A percentile compares a stretch with the other conserved stretches of the same genome.
phyloP scores from a whole-genome alignment of 768 basidiomycete genomes.

The Mrakia frigida region DNA sequence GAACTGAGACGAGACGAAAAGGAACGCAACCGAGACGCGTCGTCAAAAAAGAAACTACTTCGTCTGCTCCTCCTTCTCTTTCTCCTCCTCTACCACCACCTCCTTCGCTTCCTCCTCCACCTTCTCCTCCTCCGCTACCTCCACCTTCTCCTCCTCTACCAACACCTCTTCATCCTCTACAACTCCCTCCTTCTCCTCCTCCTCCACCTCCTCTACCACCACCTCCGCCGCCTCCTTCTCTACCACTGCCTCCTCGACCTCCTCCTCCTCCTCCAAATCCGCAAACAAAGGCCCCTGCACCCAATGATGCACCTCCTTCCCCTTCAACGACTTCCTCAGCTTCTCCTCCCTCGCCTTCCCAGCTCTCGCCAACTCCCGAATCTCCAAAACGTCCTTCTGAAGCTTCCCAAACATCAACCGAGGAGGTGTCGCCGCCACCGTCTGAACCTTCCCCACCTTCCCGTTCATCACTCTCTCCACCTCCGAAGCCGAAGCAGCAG shows the following conservation, averaged over 20 bases:
- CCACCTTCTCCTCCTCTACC: too few species aligned
- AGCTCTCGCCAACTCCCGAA: not conserved
- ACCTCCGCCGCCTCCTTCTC: not conserved
- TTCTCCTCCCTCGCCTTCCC: not conserved
- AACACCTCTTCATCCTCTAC: too few species aligned
- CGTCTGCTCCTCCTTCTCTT: too few species aligned
- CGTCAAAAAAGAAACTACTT: too few species aligned
- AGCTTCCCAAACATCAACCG: not conserved
- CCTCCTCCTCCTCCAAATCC: constrained; percentile 2
- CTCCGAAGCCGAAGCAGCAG: not conserved
- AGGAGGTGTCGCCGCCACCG: not conserved
- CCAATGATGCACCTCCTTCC: constrained; percentile 10
- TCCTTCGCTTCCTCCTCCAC: too few species aligned
- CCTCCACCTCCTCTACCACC: not conserved
- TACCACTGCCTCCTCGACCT: not conserved
- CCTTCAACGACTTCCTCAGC: not conserved
- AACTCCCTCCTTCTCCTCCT: not conserved
- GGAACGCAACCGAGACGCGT: too few species aligned
- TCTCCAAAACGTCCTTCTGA: not conserved
- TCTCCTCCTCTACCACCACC: too few species aligned
- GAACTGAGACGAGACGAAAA: too few species aligned
- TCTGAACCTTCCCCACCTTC: not conserved
- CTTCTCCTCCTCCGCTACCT: too few species aligned
- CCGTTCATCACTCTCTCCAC: not conserved
- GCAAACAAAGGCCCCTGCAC: constrained; percentile 10